phyloP scores from a whole-genome alignment of 306 rosid genomes.

The Acmispon strigosus region DNA sequence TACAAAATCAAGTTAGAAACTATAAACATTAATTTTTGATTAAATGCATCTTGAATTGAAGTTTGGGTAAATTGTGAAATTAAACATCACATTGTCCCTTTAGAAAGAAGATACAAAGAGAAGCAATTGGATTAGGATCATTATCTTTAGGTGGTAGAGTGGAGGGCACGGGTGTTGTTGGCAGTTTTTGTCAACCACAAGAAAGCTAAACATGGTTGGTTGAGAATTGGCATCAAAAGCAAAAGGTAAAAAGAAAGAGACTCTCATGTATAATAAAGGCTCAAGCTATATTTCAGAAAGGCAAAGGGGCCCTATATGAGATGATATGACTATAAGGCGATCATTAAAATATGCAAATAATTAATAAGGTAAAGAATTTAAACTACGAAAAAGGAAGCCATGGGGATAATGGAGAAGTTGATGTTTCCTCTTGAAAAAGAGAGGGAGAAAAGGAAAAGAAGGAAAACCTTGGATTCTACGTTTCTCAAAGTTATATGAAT shows the following conservation, averaged over 20 bases:
- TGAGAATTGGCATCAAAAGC: constrained; percentile 22
- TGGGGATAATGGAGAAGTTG: constrained; percentile 24
- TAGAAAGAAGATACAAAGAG: constrained; percentile 6
- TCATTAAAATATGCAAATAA: neutral
- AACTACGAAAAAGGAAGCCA: constrained; percentile 12
- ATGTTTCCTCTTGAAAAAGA: constrained; percentile 7
- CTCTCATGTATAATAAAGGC: neutral
- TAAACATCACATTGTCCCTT: constrained; percentile 13
- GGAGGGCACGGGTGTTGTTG: constrained; percentile 12
- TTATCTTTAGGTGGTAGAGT: constrained; percentile 22
- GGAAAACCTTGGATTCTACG: constrained; percentile 52
- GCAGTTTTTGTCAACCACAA: constrained; percentile 29
- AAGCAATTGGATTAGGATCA: constrained; percentile 8
- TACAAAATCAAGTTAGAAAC: too few species aligned
- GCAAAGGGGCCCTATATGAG: neutral
- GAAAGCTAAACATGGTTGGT: constrained; percentile 24
- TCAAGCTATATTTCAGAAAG: constrained; percentile 4
- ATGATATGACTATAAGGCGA: constrained; percentile 7
- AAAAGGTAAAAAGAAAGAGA: constrained; percentile 5
- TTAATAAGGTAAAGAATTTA: neutral
- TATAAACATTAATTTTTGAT: too few species aligned
- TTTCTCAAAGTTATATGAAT: constrained; percentile 16
- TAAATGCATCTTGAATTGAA: too few species aligned
- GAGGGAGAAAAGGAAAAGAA: neutral
- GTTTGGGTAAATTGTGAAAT: too few species aligned